Percentiles rank a stretch among this genome's conserved stretches.
phyloP scores from a whole-genome alignment of 2,329 filamentous ascomycete species.

The Scopulariopsis brevicaulis region DNA sequence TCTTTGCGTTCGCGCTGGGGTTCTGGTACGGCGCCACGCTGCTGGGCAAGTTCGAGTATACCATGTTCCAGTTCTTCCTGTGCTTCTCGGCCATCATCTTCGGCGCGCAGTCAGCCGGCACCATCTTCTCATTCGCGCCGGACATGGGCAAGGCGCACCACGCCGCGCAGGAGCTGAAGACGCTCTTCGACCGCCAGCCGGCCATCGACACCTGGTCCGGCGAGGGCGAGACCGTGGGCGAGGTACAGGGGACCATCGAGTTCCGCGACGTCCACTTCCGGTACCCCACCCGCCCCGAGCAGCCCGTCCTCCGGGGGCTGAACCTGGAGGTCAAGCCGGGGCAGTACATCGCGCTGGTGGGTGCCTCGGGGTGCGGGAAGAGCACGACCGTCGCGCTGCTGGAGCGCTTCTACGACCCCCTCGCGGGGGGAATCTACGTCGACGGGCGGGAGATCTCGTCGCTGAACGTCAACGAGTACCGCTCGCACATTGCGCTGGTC shows the following conservation, averaged over 20 bases:
- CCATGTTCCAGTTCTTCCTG: slow-evolving; percentile 81
- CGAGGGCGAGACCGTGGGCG: slow-evolving; percentile 50
- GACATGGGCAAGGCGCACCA: slow-evolving; percentile 91
- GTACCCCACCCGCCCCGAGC: slow-evolving; percentile 83
- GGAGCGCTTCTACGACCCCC: slow-evolving; percentile 89
- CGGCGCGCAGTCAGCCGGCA: slow-evolving; percentile 82
- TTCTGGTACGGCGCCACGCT: slow-evolving; percentile 88
- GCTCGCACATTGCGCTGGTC: slow-evolving; percentile 73
- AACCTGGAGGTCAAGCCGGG: slow-evolving; percentile 64
- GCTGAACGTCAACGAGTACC: slow-evolving; percentile 79
- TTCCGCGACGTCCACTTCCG: slow-evolving; percentile 91
- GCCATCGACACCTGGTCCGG: slow-evolving; percentile 71
- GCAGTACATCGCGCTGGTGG: slow-evolving; percentile 81
- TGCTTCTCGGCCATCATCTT: slow-evolving; percentile 85
- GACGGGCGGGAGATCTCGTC: slow-evolving; percentile 73
- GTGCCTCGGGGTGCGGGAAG: slow-evolving; percentile 91
- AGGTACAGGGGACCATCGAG: slow-evolving; percentile 68
- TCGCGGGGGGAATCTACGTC: slow-evolving; percentile 67
- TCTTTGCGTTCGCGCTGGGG: slow-evolving; percentile 73
- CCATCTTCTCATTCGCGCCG: slow-evolving; percentile 79
- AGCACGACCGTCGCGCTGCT: slow-evolving; percentile 84
- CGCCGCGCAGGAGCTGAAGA: slow-evolving; percentile 70
- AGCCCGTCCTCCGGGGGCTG: slow-evolving; percentile 81
- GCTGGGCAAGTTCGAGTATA: slow-evolving; percentile 60
- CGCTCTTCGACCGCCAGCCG: slow-evolving; percentile 72